Base-by-base conservation (phyloP, 331 rosid species). In the Acacia pycnantha region DNA sequence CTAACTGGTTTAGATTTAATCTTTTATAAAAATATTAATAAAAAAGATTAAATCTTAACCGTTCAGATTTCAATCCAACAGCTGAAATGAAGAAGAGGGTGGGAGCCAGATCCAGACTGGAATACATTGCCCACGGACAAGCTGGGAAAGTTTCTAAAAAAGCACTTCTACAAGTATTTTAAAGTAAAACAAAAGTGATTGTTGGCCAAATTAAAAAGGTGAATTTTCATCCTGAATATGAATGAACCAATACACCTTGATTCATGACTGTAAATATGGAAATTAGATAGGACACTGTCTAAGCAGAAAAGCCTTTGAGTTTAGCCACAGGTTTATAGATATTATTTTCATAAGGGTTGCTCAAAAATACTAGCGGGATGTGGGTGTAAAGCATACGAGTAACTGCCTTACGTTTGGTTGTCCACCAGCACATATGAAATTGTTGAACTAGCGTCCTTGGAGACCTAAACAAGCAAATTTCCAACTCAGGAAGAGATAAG, bases 381-480 rank as follows among this genome's bases (percentile, higher is more conserved):
- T 13, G 3, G 72, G 50, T 43, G 27, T 18, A 66, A 83, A 80
- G 54, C 65, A 83, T 11, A 46, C 33, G 35, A 53, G 80, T 26
- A 74, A 79, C 68, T 29, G 80, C 69, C 88, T 87, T 82, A 87
- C 90, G 70, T 89, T 78, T 83, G 86, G 80, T 33, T 85, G 85
- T 89, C 92, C 6, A 89, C 87, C 35, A 93, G 84, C 44, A 95
- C 70, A 78, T 91, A 93, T 43, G 97, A 79, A 82, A 93, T 90
- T 5, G 98, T 90, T 83, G 99, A 92, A 81, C 77, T 91, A 12
- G 97, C 99, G 21, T 86, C 94, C 80, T 92, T 64, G 46, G 97
- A 83, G 75, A 92, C 92, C 97, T 95, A 92, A 74, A 81, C 85
- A 85, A 33, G 9, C 3, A 11, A 26, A 27, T 65, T 72, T 48